Percentiles rank a stretch among this genome's conserved stretches.
phyloP scores from a whole-genome alignment of 2,329 filamentous ascomycete genomes.

The Aspergillus quadricinctus region DNA sequence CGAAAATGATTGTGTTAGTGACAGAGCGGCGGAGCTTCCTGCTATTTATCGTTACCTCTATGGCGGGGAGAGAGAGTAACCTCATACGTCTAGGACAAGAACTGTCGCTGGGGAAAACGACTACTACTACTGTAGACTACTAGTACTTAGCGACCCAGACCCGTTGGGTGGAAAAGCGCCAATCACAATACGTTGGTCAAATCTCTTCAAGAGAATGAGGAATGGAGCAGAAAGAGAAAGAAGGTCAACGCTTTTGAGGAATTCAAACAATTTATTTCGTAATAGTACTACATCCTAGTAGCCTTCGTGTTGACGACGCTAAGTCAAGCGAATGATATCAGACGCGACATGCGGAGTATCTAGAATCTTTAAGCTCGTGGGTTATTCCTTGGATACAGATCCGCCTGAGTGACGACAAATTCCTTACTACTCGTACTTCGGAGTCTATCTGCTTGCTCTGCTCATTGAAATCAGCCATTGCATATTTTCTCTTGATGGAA shows the following conservation, averaged over 20 bases:
- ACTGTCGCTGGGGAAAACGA: not conserved
- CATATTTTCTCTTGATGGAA: not conserved
- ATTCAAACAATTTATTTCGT: not conserved
- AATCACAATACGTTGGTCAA: slow-evolving; percentile 6
- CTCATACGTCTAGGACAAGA: not conserved
- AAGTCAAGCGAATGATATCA: not conserved
- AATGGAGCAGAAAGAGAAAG: slow-evolving; percentile 9
- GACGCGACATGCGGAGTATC: not conserved
- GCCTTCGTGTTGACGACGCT: not conserved
- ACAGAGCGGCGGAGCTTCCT: not conserved
- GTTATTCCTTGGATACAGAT: not conserved
- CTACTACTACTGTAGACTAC: no score
- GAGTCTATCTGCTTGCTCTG: not conserved
- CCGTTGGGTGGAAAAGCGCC: not conserved
- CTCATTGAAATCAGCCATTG: not conserved
- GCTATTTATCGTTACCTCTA: not conserved
- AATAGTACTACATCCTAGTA: not conserved
- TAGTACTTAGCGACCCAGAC: not conserved
- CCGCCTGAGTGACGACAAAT: not conserved
- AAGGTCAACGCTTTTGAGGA: not conserved
- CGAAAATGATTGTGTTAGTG: not conserved
- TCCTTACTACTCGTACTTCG: not conserved
- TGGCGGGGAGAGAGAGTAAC: not conserved
- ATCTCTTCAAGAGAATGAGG: slow-evolving; percentile 2
- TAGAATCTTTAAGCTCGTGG: not conserved